phyloP scores from a whole-genome alignment of 208 protist species.

The Herpetomonas muscarum region DNA sequence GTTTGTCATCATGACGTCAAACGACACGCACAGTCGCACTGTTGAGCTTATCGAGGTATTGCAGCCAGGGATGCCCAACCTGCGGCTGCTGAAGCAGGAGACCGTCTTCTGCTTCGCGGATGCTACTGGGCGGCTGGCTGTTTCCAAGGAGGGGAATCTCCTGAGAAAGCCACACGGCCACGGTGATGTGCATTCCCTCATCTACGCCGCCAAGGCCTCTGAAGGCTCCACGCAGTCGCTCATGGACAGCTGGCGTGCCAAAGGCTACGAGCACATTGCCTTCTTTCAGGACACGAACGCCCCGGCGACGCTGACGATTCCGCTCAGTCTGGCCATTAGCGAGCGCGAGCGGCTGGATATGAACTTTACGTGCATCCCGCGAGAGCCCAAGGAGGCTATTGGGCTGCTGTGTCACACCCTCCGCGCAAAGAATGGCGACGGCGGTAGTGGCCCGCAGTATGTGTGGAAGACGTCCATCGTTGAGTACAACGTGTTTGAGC shows the following conservation, averaged over 20 bases:
- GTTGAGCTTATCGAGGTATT: constrained; percentile 56
- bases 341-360: constrained; percentile 51
- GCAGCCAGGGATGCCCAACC: constrained; percentile 33
- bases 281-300: constrained; percentile 96
- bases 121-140: constrained; percentile 56
- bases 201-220: constrained; percentile 22
- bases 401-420: constrained; percentile 49
- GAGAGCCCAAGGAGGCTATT: constrained; percentile 77
- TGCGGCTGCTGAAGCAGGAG: constrained; percentile 88
- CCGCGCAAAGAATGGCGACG: background rate
- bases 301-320: constrained; percentile 57
- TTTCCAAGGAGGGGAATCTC: constrained; percentile 54
- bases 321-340: constrained; percentile 79
- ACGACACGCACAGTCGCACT: constrained; percentile 88
- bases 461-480: constrained; percentile 53
- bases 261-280: constrained; percentile 67
- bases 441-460: background rate
- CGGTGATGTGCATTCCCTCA: constrained; percentile 91
- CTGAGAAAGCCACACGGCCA: constrained; percentile 93
- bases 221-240: constrained; percentile 16
- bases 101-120: constrained; percentile 87
- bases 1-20: constrained; percentile 94
- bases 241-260: constrained; percentile 40
- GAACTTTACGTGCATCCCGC: constrained; percentile 90
- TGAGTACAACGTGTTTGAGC: constrained; percentile 84